Percentiles rank a stretch among this genome's conserved stretches.
phyloP scores from a whole-genome alignment of 2,329 filamentous ascomycete genomes.

The Pseudonectria foliicola region DNA sequence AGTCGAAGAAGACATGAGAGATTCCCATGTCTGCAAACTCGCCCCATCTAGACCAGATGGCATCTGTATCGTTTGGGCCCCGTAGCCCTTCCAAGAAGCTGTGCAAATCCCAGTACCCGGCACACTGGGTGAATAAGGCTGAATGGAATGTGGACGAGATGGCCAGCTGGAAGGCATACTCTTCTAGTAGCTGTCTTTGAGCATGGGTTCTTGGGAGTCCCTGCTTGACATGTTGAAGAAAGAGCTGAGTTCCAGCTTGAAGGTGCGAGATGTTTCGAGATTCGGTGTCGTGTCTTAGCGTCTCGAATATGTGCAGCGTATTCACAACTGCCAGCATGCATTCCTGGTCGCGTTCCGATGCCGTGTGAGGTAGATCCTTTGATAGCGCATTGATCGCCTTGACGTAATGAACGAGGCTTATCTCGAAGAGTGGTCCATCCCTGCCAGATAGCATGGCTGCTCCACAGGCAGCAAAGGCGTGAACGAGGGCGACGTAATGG shows the following conservation, averaged over 20 bases:
- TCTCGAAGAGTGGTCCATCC: neutral
- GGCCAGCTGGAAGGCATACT: constrained; percentile 1
- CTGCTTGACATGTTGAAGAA: neutral
- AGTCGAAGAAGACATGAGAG: constrained; percentile 1
- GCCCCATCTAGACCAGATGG: neutral
- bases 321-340: constrained; percentile 1
- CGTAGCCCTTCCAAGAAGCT: neutral
- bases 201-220: neutral
- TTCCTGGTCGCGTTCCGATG: neutral
- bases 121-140: neutral
- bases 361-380: neutral
- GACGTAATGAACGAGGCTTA: neutral
- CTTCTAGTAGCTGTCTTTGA: neutral
- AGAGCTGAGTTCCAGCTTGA: neutral
- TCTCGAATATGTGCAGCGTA: constrained; percentile 1
- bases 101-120: constrained; percentile 1
- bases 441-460: neutral
- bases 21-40: constrained; percentile 1
- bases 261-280: neutral
- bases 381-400: neutral
- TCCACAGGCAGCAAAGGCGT: constrained; percentile 1
- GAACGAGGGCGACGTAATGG: neutral
- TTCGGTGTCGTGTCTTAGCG: neutral
- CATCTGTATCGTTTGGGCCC: neutral
- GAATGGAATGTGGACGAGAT: neutral